Evolutionary conservation across 1,284 basidiomycete species (phyloP).

Genomic region (Irpex sp.): DNA sequence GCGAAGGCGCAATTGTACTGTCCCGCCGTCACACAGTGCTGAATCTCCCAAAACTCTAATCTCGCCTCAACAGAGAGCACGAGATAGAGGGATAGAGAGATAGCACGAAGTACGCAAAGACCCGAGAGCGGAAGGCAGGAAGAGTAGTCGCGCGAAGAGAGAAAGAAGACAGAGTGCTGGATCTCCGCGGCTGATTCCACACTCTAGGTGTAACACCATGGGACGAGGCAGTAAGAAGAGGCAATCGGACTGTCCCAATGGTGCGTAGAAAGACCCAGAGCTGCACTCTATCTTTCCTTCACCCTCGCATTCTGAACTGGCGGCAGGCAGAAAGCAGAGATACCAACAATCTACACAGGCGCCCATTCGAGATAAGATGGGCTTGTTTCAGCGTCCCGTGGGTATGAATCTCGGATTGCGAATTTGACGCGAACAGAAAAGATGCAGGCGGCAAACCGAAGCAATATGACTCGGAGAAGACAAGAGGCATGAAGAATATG

Average conservation of each 20-base stretch:
- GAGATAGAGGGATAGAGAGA: neutral
- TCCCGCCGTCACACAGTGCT: neutral
- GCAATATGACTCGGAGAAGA: neutral
- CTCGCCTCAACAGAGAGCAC: neutral
- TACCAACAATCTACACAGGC: slow-evolving; percentile 4
- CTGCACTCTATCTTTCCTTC: neutral
- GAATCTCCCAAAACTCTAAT: neutral
- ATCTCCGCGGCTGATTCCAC: neutral
- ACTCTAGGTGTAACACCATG: too few relatives aligned
- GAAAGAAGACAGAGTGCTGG: neutral
- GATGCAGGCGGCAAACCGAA: neutral
- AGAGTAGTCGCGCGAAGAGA: neutral
- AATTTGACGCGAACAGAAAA: neutral
- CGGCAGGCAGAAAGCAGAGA: neutral
- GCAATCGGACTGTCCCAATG: too few relatives aligned
- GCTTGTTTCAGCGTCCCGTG: neutral
- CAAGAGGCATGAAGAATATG: neutral
- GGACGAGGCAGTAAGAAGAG: too few relatives aligned
- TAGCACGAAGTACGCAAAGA: neutral
- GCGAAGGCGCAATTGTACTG: neutral
- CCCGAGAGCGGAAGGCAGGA: neutral
- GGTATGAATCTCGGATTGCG: neutral
- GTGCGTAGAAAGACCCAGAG: too few relatives aligned
- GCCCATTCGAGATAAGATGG: slow-evolving; percentile 3
- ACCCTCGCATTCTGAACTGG: neutral